A percentile compares a stretch with the other conserved stretches of the same genome.
Conservation (phyloP, 805 yeast genomes). For the Ogataea pignaliae region DNA sequence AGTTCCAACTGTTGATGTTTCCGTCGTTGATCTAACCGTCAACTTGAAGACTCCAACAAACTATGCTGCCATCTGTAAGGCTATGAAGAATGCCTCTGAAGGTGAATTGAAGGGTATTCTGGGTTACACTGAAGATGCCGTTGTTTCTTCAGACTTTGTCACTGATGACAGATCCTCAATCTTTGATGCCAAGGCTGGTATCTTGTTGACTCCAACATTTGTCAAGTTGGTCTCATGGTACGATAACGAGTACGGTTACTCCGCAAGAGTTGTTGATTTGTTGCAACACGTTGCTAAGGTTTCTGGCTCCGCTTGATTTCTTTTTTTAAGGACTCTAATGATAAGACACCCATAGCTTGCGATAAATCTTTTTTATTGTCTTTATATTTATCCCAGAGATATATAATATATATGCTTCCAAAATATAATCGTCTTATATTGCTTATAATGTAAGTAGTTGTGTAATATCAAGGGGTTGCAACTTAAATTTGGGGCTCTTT, state of each 20-base stretch:
- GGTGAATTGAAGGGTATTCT: conserved; percentile 75
- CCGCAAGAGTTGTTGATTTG: conserved; percentile 92
- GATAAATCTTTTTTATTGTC: no score
- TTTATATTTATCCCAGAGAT: no score
- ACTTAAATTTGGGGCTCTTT: no score
- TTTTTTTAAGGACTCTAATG: no score
- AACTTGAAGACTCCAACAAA: conserved; percentile 72
- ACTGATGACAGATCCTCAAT: conserved; percentile 81
- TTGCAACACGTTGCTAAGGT: conserved; percentile 73
- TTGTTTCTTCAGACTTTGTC: conserved; percentile 86
- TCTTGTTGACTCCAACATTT: conserved; percentile 78
- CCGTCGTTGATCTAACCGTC: conserved; percentile 89
- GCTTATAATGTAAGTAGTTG: no score
- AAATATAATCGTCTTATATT: no score
- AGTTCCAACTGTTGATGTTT: conserved; percentile 91
- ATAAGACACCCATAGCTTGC: no score
- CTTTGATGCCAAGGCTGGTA: conserved; percentile 90
- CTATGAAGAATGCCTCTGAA: conserved; percentile 71
- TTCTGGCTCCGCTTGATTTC: conserved; percentile 16
- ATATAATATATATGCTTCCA: no score
- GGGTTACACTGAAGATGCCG: conserved; percentile 90
- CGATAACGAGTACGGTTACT: conserved; percentile 95
- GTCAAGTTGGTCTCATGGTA: conserved; percentile 93
- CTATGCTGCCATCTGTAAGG: conserved; percentile 77
- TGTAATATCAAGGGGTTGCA: no score